These are phyloP conservation scores for Fusarium sp. DNA, from an alignment of 2,329 filamentous ascomycete genomes.

Conservation along the genomic window DNA sequence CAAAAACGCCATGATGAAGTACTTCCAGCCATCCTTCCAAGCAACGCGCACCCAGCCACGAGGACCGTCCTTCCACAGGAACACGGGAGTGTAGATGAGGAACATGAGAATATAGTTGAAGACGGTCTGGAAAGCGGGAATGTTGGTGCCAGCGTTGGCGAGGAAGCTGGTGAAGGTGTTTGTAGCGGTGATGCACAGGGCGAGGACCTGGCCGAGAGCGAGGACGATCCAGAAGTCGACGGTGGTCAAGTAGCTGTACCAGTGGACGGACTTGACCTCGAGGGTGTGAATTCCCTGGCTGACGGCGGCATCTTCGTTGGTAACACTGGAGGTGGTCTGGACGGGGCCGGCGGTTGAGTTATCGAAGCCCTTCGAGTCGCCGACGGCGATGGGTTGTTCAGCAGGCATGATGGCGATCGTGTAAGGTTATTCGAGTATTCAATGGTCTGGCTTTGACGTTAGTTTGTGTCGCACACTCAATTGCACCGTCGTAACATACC, in stretches of 20 bases:
- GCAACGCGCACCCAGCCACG: constrained; percentile 77
- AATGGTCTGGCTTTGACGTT: constrained; percentile 8
- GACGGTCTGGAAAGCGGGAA: constrained; percentile 95
- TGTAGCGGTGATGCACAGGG: constrained; percentile 91
- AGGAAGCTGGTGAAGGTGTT: constrained; percentile 92
- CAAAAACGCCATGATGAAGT: constrained; percentile 90
- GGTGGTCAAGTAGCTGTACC: constrained; percentile 85
- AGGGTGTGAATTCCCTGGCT: constrained; percentile 68
- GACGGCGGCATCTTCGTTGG: constrained; percentile 57
- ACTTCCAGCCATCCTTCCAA: constrained; percentile 87
- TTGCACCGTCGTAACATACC: constrained; percentile 22
- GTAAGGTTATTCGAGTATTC: constrained; percentile 25
- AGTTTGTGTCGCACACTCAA: background rate
- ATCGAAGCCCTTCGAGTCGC: constrained; percentile 47
- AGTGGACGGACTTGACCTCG: constrained; percentile 67
- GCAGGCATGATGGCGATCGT: constrained; percentile 32
- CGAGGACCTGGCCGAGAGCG: constrained; percentile 83
- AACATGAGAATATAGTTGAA: constrained; percentile 94
- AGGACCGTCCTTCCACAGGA: constrained; percentile 84
- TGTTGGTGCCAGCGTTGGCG: constrained; percentile 75
- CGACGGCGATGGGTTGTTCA: constrained; percentile 18
- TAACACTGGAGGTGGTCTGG: constrained; percentile 11
- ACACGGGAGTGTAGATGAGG: constrained; percentile 84
- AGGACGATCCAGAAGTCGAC: constrained; percentile 91
- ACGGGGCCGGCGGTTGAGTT: constrained; percentile 33